phyloP scores from a whole-genome alignment of 73 alveolate species.

The Durusdinium trenchii region DNA sequence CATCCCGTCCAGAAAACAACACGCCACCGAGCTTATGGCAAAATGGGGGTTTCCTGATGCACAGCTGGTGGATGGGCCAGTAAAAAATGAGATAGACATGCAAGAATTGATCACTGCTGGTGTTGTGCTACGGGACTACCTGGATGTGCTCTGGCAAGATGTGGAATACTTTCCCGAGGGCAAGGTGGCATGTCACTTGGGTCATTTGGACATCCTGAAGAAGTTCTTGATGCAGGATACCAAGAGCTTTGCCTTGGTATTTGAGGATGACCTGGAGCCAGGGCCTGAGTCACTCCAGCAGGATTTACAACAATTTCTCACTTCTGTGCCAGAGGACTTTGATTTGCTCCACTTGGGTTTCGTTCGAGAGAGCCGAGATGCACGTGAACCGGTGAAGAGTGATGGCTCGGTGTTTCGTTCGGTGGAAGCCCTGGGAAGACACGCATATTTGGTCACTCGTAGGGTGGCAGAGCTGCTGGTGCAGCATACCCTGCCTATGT shows the following conservation, averaged over 20 bases:
- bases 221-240: neutral
- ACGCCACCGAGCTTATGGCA: conserved; percentile 28
- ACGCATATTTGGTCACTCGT: conserved; percentile 69
- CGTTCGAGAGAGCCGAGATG: conserved; percentile 56
- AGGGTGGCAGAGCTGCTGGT: conserved; percentile 69
- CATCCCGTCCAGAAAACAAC: conserved; percentile 56
- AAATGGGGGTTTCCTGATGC: conserved; percentile 76
- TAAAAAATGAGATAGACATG: conserved; percentile 13
- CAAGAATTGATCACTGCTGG: conserved; percentile 51
- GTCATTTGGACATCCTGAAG: conserved; percentile 59
- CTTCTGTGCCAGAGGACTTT: conserved; percentile 39
- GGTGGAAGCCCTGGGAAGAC: conserved; percentile 81
- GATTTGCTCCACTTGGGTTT: conserved; percentile 82
- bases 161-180: conserved; percentile 79
- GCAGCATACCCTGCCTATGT: conserved; percentile 90
- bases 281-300: conserved; percentile 6
- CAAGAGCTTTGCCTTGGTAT: conserved; percentile 33
- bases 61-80: conserved; percentile 66
- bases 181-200: conserved; percentile 84
- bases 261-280: conserved; percentile 83
- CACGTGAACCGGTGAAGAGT: neutral
- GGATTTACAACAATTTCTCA: neutral
- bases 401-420: conserved; percentile 62
- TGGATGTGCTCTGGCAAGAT: conserved; percentile 75
- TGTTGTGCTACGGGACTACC: conserved; percentile 19